Conservation (phyloP, 805 yeast genomes). For the Huiozyma sinensis region DNA sequence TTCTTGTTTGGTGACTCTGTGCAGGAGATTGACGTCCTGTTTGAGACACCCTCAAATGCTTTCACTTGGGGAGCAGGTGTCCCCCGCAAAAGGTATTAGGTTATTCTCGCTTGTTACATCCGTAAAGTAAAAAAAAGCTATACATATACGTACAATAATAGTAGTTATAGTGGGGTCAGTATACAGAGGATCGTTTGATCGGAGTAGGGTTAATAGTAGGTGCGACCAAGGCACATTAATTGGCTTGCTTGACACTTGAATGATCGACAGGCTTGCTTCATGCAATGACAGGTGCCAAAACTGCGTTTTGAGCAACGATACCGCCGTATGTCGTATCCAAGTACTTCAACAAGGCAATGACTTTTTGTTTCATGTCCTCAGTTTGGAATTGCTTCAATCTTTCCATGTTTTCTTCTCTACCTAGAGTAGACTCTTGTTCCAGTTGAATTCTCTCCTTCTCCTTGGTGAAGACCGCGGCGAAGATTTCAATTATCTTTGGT, state of each 20-base stretch:
- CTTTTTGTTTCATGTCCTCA: slow-evolving; percentile 53
- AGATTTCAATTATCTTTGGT: slow-evolving; percentile 52
- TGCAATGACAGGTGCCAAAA: slow-evolving; percentile 30
- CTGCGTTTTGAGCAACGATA: slow-evolving; percentile 39
- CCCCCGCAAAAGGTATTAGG: too few relatives aligned
- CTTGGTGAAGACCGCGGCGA: slow-evolving; percentile 60
- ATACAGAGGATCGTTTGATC: neutral
- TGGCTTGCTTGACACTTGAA: neutral
- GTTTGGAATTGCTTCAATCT: slow-evolving; percentile 68
- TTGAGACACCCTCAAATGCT: too few relatives aligned
- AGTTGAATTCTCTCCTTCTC: slow-evolving; percentile 65
- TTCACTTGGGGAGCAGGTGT: too few relatives aligned
- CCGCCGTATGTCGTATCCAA: slow-evolving; percentile 58
- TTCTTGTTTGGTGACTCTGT: too few relatives aligned
- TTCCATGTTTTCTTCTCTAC: slow-evolving; percentile 75
- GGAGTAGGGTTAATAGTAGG: too few relatives aligned
- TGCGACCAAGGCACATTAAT: too few relatives aligned
- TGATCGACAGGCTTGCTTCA: slow-evolving; percentile 3
- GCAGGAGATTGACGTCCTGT: too few relatives aligned
- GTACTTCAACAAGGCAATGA: slow-evolving; percentile 60
- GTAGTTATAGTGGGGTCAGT: neutral
- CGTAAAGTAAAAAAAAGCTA: too few relatives aligned
- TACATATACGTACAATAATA: neutral
- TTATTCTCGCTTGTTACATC: too few relatives aligned
- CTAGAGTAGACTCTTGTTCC: slow-evolving; percentile 64